A percentile compares a stretch with the other conserved stretches of the same genome.
Conservation (phyloP, 441 rosid species). For the Pelargonium fulgidum region DNA sequence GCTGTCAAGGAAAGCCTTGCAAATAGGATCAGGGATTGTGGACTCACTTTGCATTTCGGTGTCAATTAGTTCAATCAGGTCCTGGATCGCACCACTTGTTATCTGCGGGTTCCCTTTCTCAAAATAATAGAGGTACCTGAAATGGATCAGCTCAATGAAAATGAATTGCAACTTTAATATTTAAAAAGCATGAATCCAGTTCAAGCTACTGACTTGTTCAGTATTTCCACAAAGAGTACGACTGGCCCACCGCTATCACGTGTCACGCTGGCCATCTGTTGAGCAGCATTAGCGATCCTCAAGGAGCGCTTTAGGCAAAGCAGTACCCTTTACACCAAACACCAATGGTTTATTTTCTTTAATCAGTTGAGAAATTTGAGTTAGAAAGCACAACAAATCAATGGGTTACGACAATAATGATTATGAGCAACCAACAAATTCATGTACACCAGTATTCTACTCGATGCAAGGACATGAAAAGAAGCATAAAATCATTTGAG, state of each 20-base stretch:
- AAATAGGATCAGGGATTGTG: conserved; percentile 45
- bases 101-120: conserved; percentile 86
- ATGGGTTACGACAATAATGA: neutral
- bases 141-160: neutral
- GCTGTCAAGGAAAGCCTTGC: conserved; percentile 72
- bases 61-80: conserved; percentile 62
- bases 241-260: conserved; percentile 73
- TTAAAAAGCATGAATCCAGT: no score
- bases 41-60: conserved; percentile 77
- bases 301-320: conserved; percentile 89
- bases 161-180: no score
- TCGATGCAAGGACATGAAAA: no score
- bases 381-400: neutral
- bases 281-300: conserved; percentile 92
- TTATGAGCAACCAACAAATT: neutral
- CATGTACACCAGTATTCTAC: no score
- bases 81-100: conserved; percentile 61
- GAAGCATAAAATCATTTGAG: neutral
- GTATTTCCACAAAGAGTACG: conserved; percentile 75
- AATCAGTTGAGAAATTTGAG: neutral
- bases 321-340: conserved; percentile 51
- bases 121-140: conserved; percentile 79
- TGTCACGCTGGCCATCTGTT: conserved; percentile 69
- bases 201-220: conserved; percentile 62
- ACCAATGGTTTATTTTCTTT: neutral